These are phyloP conservation scores for Epichloe elymi DNA, from an alignment of 2,329 filamentous ascomycete genomes.

Conservation along the genomic window DNA sequence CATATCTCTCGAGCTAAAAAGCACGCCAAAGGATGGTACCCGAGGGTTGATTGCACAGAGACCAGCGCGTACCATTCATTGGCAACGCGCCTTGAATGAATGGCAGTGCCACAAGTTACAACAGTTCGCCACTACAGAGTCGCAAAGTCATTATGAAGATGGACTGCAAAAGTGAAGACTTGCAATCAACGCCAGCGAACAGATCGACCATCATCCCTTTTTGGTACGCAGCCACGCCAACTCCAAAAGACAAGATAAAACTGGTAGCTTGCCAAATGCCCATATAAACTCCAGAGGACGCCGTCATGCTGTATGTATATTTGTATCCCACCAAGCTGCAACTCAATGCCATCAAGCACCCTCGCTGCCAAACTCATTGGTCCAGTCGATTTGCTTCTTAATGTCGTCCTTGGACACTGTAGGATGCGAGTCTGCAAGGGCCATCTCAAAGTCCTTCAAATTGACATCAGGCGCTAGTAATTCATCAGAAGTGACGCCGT, in stretches of 20 bases:
- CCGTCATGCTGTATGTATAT: conserved; percentile 14
- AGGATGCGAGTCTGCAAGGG: conserved; percentile 75
- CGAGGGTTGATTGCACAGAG: not conserved
- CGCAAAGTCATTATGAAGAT: not conserved
- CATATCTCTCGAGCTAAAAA: not conserved
- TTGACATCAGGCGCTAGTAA: conserved; percentile 76
- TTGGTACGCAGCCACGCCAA: not conserved
- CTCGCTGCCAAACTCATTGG: conserved; percentile 88
- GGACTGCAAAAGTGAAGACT: not conserved
- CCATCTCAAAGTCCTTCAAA: conserved; percentile 87
- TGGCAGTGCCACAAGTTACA: not conserved
- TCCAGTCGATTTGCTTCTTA: conserved; percentile 79
- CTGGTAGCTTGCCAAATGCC: conserved; percentile 10
- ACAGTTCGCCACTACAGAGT: not conserved
- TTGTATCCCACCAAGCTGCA: conserved; percentile 6
- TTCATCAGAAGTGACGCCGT: conserved; percentile 69
- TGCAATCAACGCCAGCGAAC: not conserved
- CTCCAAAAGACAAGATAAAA: conserved; percentile 6
- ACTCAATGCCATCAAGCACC: conserved; percentile 36
- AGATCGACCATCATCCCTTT: not conserved
- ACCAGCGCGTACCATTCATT: no score
- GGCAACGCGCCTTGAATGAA: no score
- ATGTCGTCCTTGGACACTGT: conserved; percentile 86
- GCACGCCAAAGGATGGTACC: not conserved
- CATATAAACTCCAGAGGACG: conserved; percentile 18